Base-by-base conservation (phyloP, 1,284 basidiomycete genomes). In the Macrocystidia cucumis region DNA sequence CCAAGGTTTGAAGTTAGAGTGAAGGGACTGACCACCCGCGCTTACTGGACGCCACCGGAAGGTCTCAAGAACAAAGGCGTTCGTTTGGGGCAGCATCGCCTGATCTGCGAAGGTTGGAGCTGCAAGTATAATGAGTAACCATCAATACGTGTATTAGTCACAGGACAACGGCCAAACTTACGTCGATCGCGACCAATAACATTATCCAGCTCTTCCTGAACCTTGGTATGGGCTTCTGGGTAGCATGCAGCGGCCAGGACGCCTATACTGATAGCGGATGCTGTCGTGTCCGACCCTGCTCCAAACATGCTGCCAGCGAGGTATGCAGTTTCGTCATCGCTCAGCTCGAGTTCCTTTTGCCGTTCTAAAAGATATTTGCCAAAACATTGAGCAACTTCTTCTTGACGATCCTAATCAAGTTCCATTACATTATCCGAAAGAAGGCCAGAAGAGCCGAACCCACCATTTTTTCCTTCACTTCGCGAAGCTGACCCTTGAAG, bases 41-140 rank as follows among this genome's bases (percentile, higher is more conserved):
- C 57, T 67, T 3, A 77, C 67, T 13, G 79, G 79, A 33, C 78
- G 56, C 81, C 81, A 84, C 18, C 81, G 60, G 33, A 72, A 73
- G 0, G 65, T 59, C 50, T 84, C 79, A 13, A 69, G 49, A 12
- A 78, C 67, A 48, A 79, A 84, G 0, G 78, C 80, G 31, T 66
- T 67, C 1, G 78, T 63, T 43, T 73, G 67, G 1, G 73, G 70
- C 3, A 83, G 61, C 20, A 49, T 43, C 0, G 67, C 52, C 45
- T 65, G 55, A 45, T 82, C 80, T 5, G 59, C 57, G 37, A 71
- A 67, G 0, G 55, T 66, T 0, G 77, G 77, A 2, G 67, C 72
- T 72, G 41, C 23, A 1, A 34, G 14, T n/a, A 13, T n/a, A n/a
- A n/a, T n/a, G n/a, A n/a, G n/a, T 30, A 25, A 25, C 12, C 23